Evolutionary conservation across 108 stramenopile genomes (phyloP).

Genomic region (Nitzschia palea): DNA sequence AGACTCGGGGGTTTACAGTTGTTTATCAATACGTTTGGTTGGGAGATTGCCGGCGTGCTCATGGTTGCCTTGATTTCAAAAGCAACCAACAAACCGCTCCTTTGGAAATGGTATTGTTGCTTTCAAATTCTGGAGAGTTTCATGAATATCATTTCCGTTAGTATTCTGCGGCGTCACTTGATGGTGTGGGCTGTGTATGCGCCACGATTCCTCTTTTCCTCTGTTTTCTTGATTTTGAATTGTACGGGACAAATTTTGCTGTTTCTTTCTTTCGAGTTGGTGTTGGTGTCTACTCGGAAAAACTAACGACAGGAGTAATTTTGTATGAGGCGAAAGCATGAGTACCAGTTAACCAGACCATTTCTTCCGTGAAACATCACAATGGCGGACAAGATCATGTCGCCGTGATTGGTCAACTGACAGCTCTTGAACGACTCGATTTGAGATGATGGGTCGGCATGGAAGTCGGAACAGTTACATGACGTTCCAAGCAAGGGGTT

Average conservation of each 20-base stretch:
- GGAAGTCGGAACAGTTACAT: too few species aligned
- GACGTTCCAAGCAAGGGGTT: too few species aligned
- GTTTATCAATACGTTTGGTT: slow-evolving; percentile 85
- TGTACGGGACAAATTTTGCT: slow-evolving; percentile 17
- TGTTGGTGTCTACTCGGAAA: too few species aligned
- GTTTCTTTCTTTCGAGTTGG: neutral
- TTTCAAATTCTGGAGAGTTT: slow-evolving; percentile 70
- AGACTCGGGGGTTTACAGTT: slow-evolving; percentile 65
- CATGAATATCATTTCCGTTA: slow-evolving; percentile 73
- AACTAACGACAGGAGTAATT: too few species aligned
- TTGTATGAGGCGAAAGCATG: too few species aligned
- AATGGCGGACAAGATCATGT: too few species aligned
- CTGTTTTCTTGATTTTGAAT: slow-evolving; percentile 58
- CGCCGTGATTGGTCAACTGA: too few species aligned
- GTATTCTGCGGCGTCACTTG: slow-evolving; percentile 71
- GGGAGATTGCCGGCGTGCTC: slow-evolving; percentile 71
- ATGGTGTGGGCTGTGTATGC: slow-evolving; percentile 93
- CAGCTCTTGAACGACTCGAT: too few species aligned
- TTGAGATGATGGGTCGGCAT: too few species aligned
- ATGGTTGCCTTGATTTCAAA: slow-evolving; percentile 44
- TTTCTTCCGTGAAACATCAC: too few species aligned
- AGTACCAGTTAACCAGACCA: too few species aligned
- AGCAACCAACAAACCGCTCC: slow-evolving; percentile 1
- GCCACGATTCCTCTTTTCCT: slow-evolving; percentile 73
- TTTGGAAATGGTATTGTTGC: slow-evolving; percentile 68